phyloP scores from a whole-genome alignment of 805 yeast species.

The Saturnispora serradocipensis region DNA sequence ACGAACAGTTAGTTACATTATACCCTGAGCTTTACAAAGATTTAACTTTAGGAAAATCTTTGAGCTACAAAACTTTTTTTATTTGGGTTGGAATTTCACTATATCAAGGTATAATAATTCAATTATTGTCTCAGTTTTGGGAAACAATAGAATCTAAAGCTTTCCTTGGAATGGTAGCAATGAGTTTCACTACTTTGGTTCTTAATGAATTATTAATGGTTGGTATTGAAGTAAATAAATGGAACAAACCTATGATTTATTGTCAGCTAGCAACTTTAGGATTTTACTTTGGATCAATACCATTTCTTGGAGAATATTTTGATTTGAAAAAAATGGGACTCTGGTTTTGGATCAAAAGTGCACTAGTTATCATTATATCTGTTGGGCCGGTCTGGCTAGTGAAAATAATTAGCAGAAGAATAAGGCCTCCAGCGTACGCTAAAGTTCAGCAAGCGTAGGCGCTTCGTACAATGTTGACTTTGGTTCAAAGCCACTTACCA shows the following conservation, averaged over 20 bases:
- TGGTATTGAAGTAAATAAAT: constrained; percentile 82
- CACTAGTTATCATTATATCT: constrained; percentile 56
- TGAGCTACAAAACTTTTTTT: constrained; percentile 80
- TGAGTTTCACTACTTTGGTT: constrained; percentile 71
- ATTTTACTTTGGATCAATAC: constrained; percentile 65
- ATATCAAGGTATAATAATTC: constrained; percentile 86
- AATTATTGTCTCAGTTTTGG: constrained; percentile 69
- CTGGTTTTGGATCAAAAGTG: constrained; percentile 59
- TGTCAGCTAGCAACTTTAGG: constrained; percentile 63
- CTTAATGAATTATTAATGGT: constrained; percentile 90
- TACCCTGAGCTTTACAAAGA: constrained; percentile 96
- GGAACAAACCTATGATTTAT: constrained; percentile 72
- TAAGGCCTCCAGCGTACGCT: constrained; percentile 93
- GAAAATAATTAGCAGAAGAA: constrained; percentile 59
- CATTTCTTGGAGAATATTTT: constrained; percentile 81
- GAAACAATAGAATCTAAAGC: constrained; percentile 46
- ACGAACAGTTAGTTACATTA: constrained; percentile 74
- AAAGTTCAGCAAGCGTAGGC: constrained; percentile 74
- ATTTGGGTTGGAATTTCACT: constrained; percentile 84
- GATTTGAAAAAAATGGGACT: constrained; percentile 43
- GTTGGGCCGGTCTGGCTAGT: constrained; percentile 85
- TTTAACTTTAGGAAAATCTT: constrained; percentile 75
- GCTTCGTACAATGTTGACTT: background rate
- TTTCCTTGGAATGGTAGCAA: constrained; percentile 72
- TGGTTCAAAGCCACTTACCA: background rate